phyloP scores from a whole-genome alignment of 257 asterid genomes.

The Rubia yunnanensis region DNA sequence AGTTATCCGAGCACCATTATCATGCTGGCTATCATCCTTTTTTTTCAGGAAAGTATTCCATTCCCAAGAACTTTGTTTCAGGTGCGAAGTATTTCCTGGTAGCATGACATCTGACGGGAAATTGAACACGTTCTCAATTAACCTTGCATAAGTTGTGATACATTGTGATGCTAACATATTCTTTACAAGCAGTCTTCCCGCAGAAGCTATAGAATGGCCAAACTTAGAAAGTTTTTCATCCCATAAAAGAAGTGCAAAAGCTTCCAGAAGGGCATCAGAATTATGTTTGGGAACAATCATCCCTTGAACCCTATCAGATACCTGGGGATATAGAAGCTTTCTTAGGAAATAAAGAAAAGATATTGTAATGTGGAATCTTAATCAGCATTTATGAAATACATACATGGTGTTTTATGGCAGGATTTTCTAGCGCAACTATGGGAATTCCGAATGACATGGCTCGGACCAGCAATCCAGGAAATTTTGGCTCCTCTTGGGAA shows the following conservation, averaged over 20 bases:
- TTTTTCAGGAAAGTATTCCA: conserved; percentile 58
- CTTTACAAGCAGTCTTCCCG: conserved; percentile 70
- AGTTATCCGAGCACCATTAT: conserved; percentile 32
- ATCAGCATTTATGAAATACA: conserved; percentile 20
- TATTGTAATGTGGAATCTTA: conserved; percentile 4
- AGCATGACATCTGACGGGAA: conserved; percentile 86
- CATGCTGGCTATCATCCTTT: conserved; percentile 25
- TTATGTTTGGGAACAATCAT: conserved; percentile 47
- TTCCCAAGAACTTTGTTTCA: conserved; percentile 60
- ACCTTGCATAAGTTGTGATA: conserved; percentile 48
- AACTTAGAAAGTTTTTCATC: conserved; percentile 52
- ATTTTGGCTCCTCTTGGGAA: conserved; percentile 84
- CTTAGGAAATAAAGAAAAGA: conserved; percentile 10
- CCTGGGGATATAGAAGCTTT: conserved; percentile 36
- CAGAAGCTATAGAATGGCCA: conserved; percentile 62
- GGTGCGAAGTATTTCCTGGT: conserved; percentile 55
- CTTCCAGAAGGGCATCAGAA: conserved; percentile 51
- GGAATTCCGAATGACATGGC: conserved; percentile 96
- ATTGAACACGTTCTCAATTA: conserved; percentile 61
- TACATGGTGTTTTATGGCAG: conserved; percentile 61
- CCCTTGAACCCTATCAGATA: conserved; percentile 84
- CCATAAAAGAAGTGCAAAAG: conserved; percentile 61
- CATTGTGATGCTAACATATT: conserved; percentile 87
- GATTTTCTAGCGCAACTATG: conserved; percentile 66
- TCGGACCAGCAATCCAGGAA: conserved; percentile 73